These are phyloP conservation scores for Artemisia argyi DNA, from an alignment of 129 eudicot species.

Conservation along the genomic window DNA sequence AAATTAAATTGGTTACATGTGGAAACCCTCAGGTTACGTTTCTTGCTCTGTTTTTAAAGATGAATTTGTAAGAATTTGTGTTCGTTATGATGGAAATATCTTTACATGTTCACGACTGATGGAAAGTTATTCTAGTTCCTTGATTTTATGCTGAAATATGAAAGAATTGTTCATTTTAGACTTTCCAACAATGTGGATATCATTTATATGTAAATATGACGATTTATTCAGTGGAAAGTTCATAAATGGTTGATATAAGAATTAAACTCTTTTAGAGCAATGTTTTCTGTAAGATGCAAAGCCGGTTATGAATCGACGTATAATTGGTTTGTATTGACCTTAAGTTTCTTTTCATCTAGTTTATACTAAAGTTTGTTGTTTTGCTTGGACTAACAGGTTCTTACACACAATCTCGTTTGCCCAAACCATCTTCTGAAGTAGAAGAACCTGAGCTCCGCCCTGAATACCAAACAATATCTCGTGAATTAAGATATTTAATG, in stretches of 20 bases:
- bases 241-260: too few relatives aligned
- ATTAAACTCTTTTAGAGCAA: too few relatives aligned
- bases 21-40: background rate
- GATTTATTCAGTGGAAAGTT: too few relatives aligned
- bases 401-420: conserved; percentile 44
- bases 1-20: background rate
- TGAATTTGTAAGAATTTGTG: too few relatives aligned
- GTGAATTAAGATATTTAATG: conserved; percentile 59
- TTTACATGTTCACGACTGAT: background rate
- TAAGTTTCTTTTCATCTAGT: background rate
- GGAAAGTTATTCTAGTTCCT: background rate
- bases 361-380: background rate
- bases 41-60: too few relatives aligned
- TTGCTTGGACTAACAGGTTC: conserved; percentile 29
- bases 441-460: conserved; percentile 53
- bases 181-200: too few relatives aligned
- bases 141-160: background rate
- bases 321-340: background rate
- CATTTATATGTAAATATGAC: background rate
- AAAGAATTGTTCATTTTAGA: background rate
- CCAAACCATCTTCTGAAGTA: conserved; percentile 29
- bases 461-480: conserved; percentile 61
- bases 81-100: too few relatives aligned
- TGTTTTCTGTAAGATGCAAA: too few relatives aligned
- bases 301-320: too few relatives aligned